Base-by-base conservation (phyloP, 192 early-diverging fungal species). In the Dissophora globulifera region DNA sequence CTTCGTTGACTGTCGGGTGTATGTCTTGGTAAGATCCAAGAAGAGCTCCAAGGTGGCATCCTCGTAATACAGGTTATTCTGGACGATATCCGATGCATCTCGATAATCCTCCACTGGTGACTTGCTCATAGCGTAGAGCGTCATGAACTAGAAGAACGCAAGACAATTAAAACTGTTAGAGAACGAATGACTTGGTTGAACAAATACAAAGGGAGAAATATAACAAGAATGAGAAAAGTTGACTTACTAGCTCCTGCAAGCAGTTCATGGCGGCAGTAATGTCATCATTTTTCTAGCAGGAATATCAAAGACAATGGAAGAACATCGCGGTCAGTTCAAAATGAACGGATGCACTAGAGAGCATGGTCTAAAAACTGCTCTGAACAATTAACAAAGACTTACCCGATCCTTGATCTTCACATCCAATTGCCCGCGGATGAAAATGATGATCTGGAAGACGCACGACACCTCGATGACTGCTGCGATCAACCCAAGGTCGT, bases 61-160 rank as follows among this genome's bases (percentile, higher is more conserved):
- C 42, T 92, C 90, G 62, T 93, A 89, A 31, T 89, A 93, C 25
- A 93, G 57, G 53, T 92, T 92, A 56, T 83, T 86, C 69, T 92
- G 92, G 26, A 92, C 80, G 58, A 83, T 82, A 26, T 85, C 82
- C 2, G 92, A 83, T 0, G 83, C 82, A 15, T 90, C 88, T 2
- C 65, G 65, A 45, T 82, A 85, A 7, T 87, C 82, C 42, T 84
- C 78, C 16, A 82, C 68, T 19, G 58, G 45, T 15, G 82, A 83
- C n/a, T 67, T 71, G 16, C 50, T 58, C 90, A 92, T 92, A 1
- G 53, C 81, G 25, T 79, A 64, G 15, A 92, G 31, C 0, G 83
- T 82, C 13, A 82, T 45, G 35, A 89, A 78, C 84, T 88, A 51
- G 0, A 16, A 58, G 32, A 19, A n/a, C n/a, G n/a, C n/a, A n/a